Percentiles rank a stretch among this genome's conserved stretches.
These are phyloP conservation scores for Camellia sinensis DNA, from an alignment of 148 eudicot species.

Conservation along the genomic window DNA sequence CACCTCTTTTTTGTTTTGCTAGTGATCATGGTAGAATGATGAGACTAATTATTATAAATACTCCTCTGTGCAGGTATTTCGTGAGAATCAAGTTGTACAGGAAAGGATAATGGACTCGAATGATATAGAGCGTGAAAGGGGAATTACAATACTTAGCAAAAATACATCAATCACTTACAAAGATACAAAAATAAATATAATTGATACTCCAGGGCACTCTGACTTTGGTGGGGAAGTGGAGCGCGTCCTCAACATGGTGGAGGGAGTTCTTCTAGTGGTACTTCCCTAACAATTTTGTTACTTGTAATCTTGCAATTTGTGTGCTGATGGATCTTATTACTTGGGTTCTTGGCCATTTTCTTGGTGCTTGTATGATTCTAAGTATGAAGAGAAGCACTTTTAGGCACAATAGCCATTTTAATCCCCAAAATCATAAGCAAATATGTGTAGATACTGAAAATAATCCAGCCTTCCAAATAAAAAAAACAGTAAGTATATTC, in stretches of 20 bases:
- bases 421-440: background rate
- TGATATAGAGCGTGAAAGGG: slow-evolving; percentile 97
- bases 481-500: background rate
- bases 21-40: background rate
- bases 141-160: slow-evolving; percentile 95
- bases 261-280: slow-evolving; percentile 97
- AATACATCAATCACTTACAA: slow-evolving; percentile 88
- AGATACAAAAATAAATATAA: slow-evolving; percentile 89
- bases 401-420: background rate
- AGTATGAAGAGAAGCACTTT: background rate
- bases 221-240: slow-evolving; percentile 99
- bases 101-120: slow-evolving; percentile 99
- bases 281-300: slow-evolving; percentile 12
- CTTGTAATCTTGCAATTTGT: slow-evolving; percentile 1
- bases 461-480: background rate
- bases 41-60: background rate
- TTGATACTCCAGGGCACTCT: slow-evolving; percentile 98
- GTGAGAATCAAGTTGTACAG: slow-evolving; percentile 87
- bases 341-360: background rate
- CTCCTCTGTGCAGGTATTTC: slow-evolving; percentile 76
- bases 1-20: slow-evolving; percentile 6
- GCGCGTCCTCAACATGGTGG: slow-evolving; percentile 97
- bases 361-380: background rate
- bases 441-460: background rate
- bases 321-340: background rate